These are phyloP conservation scores for Ascochyta koolunga DNA, from an alignment of 2,329 filamentous ascomycete species.

Conservation along the genomic window DNA sequence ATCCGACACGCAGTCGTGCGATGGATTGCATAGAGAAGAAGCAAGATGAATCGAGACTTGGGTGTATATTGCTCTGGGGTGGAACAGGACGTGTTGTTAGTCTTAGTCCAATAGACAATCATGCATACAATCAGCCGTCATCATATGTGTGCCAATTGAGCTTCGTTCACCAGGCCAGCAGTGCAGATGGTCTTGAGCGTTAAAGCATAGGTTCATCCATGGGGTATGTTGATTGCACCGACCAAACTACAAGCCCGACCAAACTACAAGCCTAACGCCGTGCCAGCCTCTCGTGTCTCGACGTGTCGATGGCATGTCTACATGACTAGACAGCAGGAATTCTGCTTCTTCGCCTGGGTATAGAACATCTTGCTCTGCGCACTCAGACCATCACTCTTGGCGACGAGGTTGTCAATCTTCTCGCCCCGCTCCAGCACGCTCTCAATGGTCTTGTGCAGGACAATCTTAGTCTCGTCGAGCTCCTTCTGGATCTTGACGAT, in stretches of 20 bases:
- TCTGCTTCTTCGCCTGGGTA: conserved; percentile 69
- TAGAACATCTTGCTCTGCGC: conserved; percentile 98
- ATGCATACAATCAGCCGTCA: no score
- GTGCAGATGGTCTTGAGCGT: no score
- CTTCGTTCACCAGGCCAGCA: no score
- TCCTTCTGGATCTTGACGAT: conserved; percentile 97
- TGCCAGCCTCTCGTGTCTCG: not conserved
- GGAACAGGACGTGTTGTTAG: not conserved
- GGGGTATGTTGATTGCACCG: conserved; percentile 18
- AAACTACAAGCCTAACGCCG: conserved; percentile 10
- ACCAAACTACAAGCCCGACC: conserved; percentile 3
- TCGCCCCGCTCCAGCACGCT: conserved; percentile 86
- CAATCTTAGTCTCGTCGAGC: conserved; percentile 95
- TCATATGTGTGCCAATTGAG: no score
- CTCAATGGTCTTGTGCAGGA: conserved; percentile 96
- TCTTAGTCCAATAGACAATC: not conserved
- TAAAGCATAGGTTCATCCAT: not conserved
- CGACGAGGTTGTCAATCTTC: conserved; percentile 93
- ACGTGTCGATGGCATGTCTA: conserved; percentile 28
- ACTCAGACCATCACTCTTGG: conserved; percentile 90
- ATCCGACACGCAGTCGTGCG: not conserved
- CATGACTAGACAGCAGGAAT: conserved; percentile 65
- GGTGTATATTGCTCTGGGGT: no score
- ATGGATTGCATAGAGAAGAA: not conserved
- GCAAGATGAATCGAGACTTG: not conserved